Conservation (phyloP, 2,329 filamentous ascomycete genomes). For the Gaeumannomyces tritici region DNA sequence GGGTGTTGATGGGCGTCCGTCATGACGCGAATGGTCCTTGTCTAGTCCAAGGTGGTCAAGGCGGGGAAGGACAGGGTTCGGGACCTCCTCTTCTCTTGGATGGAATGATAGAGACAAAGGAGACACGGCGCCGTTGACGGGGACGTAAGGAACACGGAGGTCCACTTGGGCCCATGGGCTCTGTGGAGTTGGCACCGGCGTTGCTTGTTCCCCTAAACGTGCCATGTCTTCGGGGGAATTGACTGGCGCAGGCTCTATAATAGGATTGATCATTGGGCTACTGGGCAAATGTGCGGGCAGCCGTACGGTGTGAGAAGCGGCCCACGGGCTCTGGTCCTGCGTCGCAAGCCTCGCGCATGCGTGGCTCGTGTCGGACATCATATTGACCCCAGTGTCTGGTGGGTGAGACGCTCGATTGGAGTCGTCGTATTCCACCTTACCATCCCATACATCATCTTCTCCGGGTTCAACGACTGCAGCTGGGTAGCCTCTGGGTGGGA, state of each 20-base stretch:
- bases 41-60: not conserved
- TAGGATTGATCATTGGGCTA: not conserved
- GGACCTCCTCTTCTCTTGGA: not conserved
- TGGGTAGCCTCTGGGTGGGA: not conserved
- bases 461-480: too few relatives aligned
- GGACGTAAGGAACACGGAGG: not conserved
- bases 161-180: not conserved
- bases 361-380: not conserved
- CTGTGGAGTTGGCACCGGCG: not conserved
- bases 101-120: not conserved
- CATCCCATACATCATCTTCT: not conserved
- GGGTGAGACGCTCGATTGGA: not conserved
- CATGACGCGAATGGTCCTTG: not conserved
- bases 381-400: not conserved
- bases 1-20: constrained; percentile 15
- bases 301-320: not conserved
- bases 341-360: constrained; percentile 6
- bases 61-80: not conserved
- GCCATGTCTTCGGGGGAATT: not conserved
- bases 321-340: constrained; percentile 12
- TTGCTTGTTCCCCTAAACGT: not conserved
- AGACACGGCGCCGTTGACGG: not conserved
- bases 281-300: not conserved
- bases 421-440: not conserved
- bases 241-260: not conserved